Evolutionary conservation across 2,329 filamentous ascomycete species (phyloP).

Genomic region (Colletotrichum sp.): DNA sequence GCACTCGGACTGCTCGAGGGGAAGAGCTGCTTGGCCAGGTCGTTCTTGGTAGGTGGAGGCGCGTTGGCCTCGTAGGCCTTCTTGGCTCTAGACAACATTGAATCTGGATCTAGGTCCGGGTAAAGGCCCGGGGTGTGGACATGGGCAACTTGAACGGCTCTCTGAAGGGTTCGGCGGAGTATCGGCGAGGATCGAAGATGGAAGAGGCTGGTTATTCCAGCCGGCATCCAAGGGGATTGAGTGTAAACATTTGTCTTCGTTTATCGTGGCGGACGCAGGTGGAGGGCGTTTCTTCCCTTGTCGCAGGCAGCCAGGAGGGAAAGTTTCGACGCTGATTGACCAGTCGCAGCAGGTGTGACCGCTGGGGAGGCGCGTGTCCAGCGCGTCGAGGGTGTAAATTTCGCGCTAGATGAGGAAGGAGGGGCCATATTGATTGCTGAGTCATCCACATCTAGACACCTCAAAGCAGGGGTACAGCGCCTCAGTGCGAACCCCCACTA

Average conservation of each 20-base stretch:
- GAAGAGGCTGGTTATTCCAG: constrained; percentile 33
- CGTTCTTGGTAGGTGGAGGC: constrained; percentile 34
- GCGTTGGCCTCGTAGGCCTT: constrained; percentile 43
- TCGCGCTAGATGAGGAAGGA: neutral
- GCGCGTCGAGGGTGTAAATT: constrained; percentile 3
- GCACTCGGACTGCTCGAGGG: constrained; percentile 60
- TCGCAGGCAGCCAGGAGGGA: neutral
- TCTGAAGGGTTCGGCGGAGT: constrained; percentile 28
- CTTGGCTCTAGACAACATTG: constrained; percentile 42
- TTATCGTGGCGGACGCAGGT: neutral
- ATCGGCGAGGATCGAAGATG: constrained; percentile 41
- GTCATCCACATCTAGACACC: neutral
- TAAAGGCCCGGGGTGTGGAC: constrained; percentile 23
- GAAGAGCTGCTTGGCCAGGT: constrained; percentile 58
- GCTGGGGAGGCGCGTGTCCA: neutral
- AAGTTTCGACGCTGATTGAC: neutral
- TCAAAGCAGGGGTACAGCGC: neutral
- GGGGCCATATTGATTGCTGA: neutral
- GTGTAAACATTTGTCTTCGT: neutral
- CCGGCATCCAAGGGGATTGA: constrained; percentile 38
- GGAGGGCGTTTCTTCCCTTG: neutral
- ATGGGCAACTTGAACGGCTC: constrained; percentile 28
- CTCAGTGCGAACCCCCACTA: neutral
- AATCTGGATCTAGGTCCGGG: constrained; percentile 20
- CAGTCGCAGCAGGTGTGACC: neutral